phyloP scores from a whole-genome alignment of 2,329 filamentous ascomycete species.

The Penicillium sclerotiorum region DNA sequence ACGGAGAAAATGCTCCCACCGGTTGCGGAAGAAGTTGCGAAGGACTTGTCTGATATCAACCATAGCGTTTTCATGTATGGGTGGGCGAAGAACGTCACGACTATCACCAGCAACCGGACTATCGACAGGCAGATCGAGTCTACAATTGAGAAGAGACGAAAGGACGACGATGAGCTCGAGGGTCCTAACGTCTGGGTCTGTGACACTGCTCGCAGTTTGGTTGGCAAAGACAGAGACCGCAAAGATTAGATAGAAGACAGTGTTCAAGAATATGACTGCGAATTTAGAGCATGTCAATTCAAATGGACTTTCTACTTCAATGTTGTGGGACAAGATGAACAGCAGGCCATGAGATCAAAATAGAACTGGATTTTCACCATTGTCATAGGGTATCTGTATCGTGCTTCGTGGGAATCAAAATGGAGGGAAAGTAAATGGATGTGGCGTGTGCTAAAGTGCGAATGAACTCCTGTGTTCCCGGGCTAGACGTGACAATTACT shows the following conservation, averaged over 20 bases:
- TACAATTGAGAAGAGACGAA: slow-evolving; percentile 56
- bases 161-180: slow-evolving; percentile 51
- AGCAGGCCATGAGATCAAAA: too few species aligned
- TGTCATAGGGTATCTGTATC: slow-evolving; percentile 1
- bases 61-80: slow-evolving; percentile 71
- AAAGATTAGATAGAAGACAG: slow-evolving; percentile 27
- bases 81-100: slow-evolving; percentile 66
- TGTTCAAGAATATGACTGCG: too few species aligned
- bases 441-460: neutral
- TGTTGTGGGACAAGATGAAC: too few species aligned
- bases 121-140: slow-evolving; percentile 67
- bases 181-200: slow-evolving; percentile 68
- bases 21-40: slow-evolving; percentile 46
- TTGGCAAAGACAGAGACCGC: slow-evolving; percentile 64
- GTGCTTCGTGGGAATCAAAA: neutral
- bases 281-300: neutral
- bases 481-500: slow-evolving; percentile 28
- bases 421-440: neutral
- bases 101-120: slow-evolving; percentile 70
- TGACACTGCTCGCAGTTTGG: slow-evolving; percentile 65
- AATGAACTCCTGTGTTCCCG: too few species aligned
- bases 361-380: too few species aligned
- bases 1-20: slow-evolving; percentile 47
- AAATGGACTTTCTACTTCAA: neutral
- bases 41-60: slow-evolving; percentile 63